Percentiles rank a stretch among this genome's conserved stretches.
These are phyloP conservation scores for Cytospora paraplurivora DNA, from an alignment of 2,329 filamentous ascomycete genomes.

Conservation along the genomic window DNA sequence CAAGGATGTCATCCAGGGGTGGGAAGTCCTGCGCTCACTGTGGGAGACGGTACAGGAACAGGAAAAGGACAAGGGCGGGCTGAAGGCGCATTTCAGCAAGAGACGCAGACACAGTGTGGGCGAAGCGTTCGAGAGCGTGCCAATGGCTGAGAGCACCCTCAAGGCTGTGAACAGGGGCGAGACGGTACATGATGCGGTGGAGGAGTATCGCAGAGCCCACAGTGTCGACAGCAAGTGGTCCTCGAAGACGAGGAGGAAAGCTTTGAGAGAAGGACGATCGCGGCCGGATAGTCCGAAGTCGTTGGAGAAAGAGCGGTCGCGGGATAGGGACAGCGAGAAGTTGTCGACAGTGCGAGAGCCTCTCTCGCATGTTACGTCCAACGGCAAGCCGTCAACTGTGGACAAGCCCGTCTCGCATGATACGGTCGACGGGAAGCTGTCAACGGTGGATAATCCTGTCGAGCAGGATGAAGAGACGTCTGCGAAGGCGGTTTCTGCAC, in stretches of 20 bases:
- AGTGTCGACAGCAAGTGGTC: conserved; percentile 27
- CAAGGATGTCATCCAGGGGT: conserved; percentile 44
- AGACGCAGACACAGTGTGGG: conserved; percentile 44
- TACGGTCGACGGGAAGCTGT: neutral
- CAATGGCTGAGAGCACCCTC: conserved; percentile 49
- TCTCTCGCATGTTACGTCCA: neutral
- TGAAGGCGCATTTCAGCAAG: conserved; percentile 38
- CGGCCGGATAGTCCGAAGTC: conserved; percentile 6
- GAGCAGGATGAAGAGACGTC: conserved; percentile 6
- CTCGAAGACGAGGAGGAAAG: conserved; percentile 8
- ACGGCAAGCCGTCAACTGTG: too few relatives aligned
- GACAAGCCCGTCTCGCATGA: neutral
- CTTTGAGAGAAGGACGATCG: conserved; percentile 7
- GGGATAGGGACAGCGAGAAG: neutral
- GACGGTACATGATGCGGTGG: conserved; percentile 40
- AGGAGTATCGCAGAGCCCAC: conserved; percentile 32
- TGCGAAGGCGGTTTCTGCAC: neutral
- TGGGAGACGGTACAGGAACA: conserved; percentile 43
- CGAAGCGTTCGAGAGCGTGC: conserved; percentile 52
- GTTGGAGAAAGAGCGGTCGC: neutral
- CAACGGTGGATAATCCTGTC: conserved; percentile 7
- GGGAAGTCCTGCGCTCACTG: conserved; percentile 46
- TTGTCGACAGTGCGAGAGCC: conserved; percentile 9
- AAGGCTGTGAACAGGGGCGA: conserved; percentile 50
- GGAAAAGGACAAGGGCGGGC: conserved; percentile 40